These are phyloP conservation scores for Byssoonygena ceratinophila DNA, from an alignment of 2,329 filamentous ascomycete species.

Conservation along the genomic window DNA sequence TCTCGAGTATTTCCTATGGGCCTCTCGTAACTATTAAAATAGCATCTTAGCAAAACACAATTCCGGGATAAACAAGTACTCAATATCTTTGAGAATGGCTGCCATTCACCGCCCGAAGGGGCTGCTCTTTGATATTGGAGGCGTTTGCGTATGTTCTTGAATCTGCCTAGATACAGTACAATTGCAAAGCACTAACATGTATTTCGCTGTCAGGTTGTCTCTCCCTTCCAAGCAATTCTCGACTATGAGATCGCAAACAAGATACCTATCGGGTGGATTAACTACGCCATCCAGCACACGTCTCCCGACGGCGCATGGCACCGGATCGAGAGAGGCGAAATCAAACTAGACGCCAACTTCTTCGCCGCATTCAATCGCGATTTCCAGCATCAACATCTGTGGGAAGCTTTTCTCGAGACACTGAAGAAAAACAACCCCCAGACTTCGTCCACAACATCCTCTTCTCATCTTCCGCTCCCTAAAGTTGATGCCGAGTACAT, in stretches of 20 bases:
- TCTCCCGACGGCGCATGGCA: conserved; percentile 79
- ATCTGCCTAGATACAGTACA: not conserved
- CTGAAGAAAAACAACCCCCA: conserved; percentile 22
- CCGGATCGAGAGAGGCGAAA: conserved; percentile 71
- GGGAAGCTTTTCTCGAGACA: conserved; percentile 50
- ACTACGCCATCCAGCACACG: conserved; percentile 72
- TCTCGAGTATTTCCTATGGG: no score
- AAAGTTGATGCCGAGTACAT: conserved; percentile 64
- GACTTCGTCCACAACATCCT: conserved; percentile 12
- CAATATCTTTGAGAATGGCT: conserved; percentile 27
- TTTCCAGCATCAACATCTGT: conserved; percentile 54
- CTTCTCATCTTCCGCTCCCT: conserved; percentile 52
- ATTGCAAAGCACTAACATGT: not conserved
- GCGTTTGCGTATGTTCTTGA: conserved; percentile 70
- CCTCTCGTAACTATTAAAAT: no score
- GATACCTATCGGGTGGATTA: conserved; percentile 83
- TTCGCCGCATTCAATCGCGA: conserved; percentile 67
- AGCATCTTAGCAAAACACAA: not conserved
- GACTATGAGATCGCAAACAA: conserved; percentile 69
- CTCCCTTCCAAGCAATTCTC: conserved; percentile 84
- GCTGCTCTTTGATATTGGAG: conserved; percentile 87
- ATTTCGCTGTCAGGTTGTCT: conserved; percentile 55
- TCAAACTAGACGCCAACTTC: conserved; percentile 62
- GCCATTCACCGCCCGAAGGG: conserved; percentile 52
- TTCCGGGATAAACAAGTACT: not conserved